phyloP scores from a whole-genome alignment of 257 asterid species.

The Echium plantagineum region DNA sequence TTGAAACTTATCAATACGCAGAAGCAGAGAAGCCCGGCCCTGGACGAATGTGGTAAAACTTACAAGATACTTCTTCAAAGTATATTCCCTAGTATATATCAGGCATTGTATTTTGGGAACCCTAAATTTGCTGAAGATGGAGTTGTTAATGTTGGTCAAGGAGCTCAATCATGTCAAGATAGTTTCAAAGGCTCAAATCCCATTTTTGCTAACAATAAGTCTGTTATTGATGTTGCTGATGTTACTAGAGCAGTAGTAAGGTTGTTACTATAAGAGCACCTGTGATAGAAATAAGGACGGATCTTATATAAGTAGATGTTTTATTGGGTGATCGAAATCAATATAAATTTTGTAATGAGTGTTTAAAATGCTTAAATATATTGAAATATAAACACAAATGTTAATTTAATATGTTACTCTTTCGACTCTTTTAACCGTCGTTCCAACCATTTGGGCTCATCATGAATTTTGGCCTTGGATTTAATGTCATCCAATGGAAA shows the following conservation, averaged over 20 bases:
- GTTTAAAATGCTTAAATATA: too few species aligned
- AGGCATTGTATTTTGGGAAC: slow-evolving; percentile 18
- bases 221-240: slow-evolving; percentile 2
- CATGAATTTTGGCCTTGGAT: too few species aligned
- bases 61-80: slow-evolving; percentile 1
- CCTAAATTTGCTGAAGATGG: slow-evolving; percentile 21
- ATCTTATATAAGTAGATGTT: too few species aligned
- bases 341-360: too few species aligned
- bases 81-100: slow-evolving; percentile 9
- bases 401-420: too few species aligned
- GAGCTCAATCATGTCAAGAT: slow-evolving; percentile 15
- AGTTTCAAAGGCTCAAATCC: slow-evolving; percentile 13
- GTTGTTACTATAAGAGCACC: background rate
- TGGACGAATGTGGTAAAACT: background rate
- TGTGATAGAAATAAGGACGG: too few species aligned
- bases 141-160: slow-evolving; percentile 6
- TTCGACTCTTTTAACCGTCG: too few species aligned
- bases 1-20: background rate
- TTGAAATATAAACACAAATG: too few species aligned
- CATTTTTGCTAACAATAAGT: slow-evolving; percentile 3
- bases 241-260: slow-evolving; percentile 11
- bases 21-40: background rate
- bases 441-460: too few species aligned
- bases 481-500: too few species aligned
- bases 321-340: too few species aligned